Percentiles rank a stretch among this genome's conserved stretches.
These are phyloP conservation scores for Hordeum pubiflorum DNA, from an alignment of 202 grass and related monocot genomes.

Conservation along the genomic window DNA sequence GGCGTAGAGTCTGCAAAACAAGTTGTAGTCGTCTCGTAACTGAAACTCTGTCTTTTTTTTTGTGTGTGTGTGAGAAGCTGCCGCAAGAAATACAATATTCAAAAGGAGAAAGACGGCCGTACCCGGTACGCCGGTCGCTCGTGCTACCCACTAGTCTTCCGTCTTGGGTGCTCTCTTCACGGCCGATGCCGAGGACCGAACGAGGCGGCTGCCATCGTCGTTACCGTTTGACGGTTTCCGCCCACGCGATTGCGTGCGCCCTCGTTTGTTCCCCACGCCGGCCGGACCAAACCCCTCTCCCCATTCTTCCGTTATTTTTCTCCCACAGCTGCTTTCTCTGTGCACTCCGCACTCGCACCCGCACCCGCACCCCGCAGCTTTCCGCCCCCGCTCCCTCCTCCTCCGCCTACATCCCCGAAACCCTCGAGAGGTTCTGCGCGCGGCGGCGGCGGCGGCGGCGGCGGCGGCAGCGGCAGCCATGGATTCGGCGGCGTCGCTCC, in stretches of 20 bases:
- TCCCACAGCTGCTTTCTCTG: constrained; percentile 8
- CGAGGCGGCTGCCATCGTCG: not conserved
- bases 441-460: not conserved
- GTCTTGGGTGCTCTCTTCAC: not conserved
- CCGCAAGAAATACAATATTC: too few relatives aligned
- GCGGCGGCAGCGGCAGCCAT: constrained; percentile 1
- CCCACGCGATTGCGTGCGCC: not conserved
- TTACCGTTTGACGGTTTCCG: not conserved
- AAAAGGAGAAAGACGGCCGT: not conserved
- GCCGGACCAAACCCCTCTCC: not conserved
- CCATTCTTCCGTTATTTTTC: not conserved
- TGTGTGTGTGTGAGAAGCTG: too few relatives aligned
- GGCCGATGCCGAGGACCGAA: not conserved
- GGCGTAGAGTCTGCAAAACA: too few relatives aligned
- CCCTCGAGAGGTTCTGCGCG: not conserved
- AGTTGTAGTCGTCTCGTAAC: too few relatives aligned
- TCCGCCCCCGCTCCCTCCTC: not conserved
- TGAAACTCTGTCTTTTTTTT: too few relatives aligned
- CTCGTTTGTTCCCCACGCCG: not conserved
- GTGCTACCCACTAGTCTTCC: not conserved
- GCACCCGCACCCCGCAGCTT: not conserved
- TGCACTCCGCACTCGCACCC: constrained; percentile 16
- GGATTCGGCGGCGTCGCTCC: constrained; percentile 39
- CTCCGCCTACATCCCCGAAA: constrained; percentile 3
- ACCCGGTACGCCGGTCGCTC: not conserved